These are phyloP conservation scores for Sclerotinia glacialis DNA, from an alignment of 2,329 filamentous ascomycete species.

Conservation along the genomic window DNA sequence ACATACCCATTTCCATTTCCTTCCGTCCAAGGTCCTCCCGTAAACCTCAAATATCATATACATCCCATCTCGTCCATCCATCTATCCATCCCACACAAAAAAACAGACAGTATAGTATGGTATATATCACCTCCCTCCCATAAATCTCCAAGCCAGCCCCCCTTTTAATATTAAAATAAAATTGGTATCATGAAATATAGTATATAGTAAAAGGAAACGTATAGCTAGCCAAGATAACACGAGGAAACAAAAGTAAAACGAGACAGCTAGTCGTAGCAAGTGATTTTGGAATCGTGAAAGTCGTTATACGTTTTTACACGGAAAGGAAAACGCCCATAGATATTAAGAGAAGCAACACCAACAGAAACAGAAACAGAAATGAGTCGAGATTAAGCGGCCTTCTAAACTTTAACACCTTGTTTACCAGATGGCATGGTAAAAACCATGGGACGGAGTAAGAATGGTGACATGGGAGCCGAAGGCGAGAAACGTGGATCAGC, in stretches of 20 bases:
- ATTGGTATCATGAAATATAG: conserved; percentile 15
- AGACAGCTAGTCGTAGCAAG: neutral
- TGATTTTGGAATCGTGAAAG: neutral
- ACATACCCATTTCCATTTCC: neutral
- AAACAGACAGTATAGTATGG: neutral
- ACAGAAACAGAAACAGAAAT: neutral
- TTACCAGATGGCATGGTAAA: conserved; percentile 18
- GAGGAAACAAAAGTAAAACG: neutral
- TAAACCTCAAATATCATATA: neutral
- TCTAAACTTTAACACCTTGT: conserved; percentile 14
- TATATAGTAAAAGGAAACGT: neutral
- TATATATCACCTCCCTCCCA: neutral
- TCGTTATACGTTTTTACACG: conserved; percentile 5
- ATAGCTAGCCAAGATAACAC: neutral
- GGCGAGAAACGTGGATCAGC: neutral
- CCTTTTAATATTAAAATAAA: conserved; percentile 2
- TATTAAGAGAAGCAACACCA: neutral
- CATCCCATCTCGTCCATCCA: neutral
- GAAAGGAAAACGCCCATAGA: neutral
- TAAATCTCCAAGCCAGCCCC: neutral
- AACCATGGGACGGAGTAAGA: conserved; percentile 12
- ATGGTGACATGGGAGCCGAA: conserved; percentile 1
- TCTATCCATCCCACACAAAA: neutral
- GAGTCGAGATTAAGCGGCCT: neutral
- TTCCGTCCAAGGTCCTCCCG: no score